Conservation (phyloP, 1,139 yeast genomes). For the Candida tetrigidarum region DNA sequence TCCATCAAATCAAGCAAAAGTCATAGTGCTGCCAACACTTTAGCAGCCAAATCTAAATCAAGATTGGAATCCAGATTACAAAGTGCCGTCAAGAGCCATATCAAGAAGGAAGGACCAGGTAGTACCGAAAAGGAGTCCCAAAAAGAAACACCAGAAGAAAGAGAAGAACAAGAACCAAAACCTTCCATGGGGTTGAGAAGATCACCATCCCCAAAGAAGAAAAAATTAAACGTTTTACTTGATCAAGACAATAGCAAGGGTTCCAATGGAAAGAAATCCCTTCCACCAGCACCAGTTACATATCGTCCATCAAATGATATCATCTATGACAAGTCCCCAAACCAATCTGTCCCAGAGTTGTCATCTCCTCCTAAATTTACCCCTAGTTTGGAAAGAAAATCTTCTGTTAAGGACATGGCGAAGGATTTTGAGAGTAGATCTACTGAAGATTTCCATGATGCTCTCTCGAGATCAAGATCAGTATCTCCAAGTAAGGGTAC, state of each 20-base stretch:
- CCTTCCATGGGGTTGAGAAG: constrained; percentile 32
- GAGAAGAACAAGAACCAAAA: constrained; percentile 15
- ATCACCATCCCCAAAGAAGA: constrained; percentile 46
- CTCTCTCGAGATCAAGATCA: constrained; percentile 5
- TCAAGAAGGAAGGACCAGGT: constrained; percentile 6
- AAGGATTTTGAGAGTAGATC: constrained; percentile 29
- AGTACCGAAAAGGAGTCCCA: too few relatives aligned
- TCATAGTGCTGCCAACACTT: constrained; percentile 6
- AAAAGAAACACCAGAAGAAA: too few relatives aligned
- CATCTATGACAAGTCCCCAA: constrained; percentile 15
- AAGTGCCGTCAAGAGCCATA: constrained; percentile 26
- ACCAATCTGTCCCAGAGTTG: constrained; percentile 6
- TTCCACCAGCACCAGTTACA: constrained; percentile 24
- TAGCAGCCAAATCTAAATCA: constrained; percentile 26
- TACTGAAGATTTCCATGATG: constrained; percentile 11
- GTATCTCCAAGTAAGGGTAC: constrained; percentile 7
- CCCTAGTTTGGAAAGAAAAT: constrained; percentile 31
- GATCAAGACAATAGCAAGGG: constrained; percentile 17
- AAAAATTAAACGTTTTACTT: constrained; percentile 32
- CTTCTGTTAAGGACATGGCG: constrained; percentile 42
- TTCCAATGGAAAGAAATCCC: not conserved
- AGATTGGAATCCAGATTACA: constrained; percentile 38
- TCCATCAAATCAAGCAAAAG: constrained; percentile 11
- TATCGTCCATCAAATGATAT: constrained; percentile 37
- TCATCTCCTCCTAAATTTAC: constrained; percentile 34